Conservation (phyloP, 768 basidiomycete species). For the Dictyophora rubrovolvata region DNA sequence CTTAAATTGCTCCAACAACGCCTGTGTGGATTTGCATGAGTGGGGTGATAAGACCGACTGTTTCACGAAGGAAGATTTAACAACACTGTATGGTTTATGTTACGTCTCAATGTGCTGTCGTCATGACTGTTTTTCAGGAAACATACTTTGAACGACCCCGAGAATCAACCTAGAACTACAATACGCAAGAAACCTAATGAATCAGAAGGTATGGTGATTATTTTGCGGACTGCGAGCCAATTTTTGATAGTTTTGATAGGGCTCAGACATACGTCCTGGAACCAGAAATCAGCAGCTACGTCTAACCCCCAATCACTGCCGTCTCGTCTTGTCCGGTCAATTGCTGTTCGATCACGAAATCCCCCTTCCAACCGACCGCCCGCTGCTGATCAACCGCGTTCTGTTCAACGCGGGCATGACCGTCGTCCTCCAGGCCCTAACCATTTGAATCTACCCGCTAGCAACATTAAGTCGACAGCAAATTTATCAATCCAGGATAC, state of each 20-base stretch:
- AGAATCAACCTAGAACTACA: slow-evolving; percentile 46
- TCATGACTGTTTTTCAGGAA: slow-evolving; percentile 39
- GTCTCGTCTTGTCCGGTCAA: background rate
- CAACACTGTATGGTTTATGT: slow-evolving; percentile 53
- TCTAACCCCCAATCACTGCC: slow-evolving; percentile 1
- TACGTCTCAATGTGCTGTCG: background rate
- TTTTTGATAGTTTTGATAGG: background rate
- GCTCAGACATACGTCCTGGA: slow-evolving; percentile 7
- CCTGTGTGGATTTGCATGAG: slow-evolving; percentile 92
- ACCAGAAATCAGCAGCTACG: slow-evolving; percentile 1
- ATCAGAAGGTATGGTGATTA: slow-evolving; percentile 22
- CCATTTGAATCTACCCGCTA: slow-evolving; percentile 27
- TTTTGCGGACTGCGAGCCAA: background rate
- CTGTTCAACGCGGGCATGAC: slow-evolving; percentile 29
- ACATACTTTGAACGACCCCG: slow-evolving; percentile 87
- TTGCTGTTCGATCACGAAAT: background rate
- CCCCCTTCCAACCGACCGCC: slow-evolving; percentile 10
- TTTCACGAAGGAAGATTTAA: slow-evolving; percentile 92
- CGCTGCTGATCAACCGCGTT: background rate
- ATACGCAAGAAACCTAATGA: slow-evolving; percentile 54
- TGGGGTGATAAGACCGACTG: slow-evolving; percentile 99
- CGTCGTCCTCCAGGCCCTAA: slow-evolving; percentile 27
- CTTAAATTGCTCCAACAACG: slow-evolving; percentile 71
- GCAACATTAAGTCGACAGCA: slow-evolving; percentile 20
- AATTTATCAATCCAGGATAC: slow-evolving; percentile 39